Evolutionary conservation across 2,329 filamentous ascomycete species (phyloP), one percentile per base, ranked within the genome.

Genomic region (Penicillium griseofulvum): DNA sequence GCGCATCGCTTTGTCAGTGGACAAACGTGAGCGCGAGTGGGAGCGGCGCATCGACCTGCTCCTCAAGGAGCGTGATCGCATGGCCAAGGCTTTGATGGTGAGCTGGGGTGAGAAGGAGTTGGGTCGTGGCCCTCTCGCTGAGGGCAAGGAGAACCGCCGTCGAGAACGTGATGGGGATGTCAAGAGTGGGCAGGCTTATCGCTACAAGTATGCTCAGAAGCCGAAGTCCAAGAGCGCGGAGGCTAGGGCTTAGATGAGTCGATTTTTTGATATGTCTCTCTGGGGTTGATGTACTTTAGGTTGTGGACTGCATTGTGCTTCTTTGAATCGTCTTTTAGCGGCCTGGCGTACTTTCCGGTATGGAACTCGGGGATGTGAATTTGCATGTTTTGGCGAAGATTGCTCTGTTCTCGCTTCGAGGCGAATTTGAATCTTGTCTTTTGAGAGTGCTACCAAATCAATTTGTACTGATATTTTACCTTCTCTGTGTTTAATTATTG

Each of bases 21-120:
- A 76, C 45, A 75, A 73, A 58, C 69, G 75, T 33, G 76, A 78
- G 60, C 69, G 70, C 24, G 73, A 75, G 50, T 78, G 76, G 76
- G 69, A 75, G 54, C 65, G 70, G 0, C 71, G 75, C 5, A 65
- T 76, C 3, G 70, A 77, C 45, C 56, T 75, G 12, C 59, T 78
- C 8, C 69, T 77, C 11, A 71, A 69, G 52, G 76, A 77, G 38
- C 65, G 73, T 10, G 74, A 77, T 26, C 65, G 66, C 29, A 74
- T 77, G 72, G 66, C 68, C 3, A 73, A 72, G 41, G 72, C 68
- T 7, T 63, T 76, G 46, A 66, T 77, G 68, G 69, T 67, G 67
- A 65, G 64, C 3, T 76, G 73, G 73, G 74, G 74, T 0, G 73
- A 76, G 60, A 74, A 74, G 50, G 74, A 77, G 41, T 50, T 74